These are phyloP conservation scores for Leccinum rimulosum DNA, from an alignment of 768 basidiomycete species.

Conservation along the genomic window DNA sequence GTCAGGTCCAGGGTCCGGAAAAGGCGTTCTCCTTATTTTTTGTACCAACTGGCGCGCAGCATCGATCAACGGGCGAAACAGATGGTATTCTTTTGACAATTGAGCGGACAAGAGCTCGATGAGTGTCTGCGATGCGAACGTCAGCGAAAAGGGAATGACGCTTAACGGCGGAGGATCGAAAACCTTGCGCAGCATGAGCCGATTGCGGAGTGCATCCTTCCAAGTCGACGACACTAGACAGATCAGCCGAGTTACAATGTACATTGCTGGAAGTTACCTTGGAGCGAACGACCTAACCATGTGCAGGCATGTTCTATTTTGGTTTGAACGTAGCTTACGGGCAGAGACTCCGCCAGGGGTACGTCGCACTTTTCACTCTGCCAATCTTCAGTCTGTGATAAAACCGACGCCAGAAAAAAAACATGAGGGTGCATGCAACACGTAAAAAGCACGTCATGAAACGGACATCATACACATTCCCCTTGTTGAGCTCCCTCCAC, in stretches of 20 bases:
- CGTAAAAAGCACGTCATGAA: constrained; percentile 13
- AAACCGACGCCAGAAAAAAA: constrained; percentile 7
- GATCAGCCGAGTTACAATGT: constrained; percentile 5
- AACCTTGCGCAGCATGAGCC: constrained; percentile 62
- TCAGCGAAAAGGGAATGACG: constrained; percentile 3
- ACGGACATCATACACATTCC: constrained; percentile 75
- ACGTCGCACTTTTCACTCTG: constrained; percentile 88
- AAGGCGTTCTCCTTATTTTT: constrained; percentile 24
- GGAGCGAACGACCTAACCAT: constrained; percentile 53
- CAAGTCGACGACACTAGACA: constrained; percentile 45
- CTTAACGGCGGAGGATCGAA: neutral
- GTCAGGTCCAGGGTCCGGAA: constrained; percentile 35
- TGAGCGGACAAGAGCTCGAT: constrained; percentile 28
- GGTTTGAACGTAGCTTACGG: constrained; percentile 49
- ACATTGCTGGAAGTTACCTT: constrained; percentile 33
- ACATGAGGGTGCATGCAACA: constrained; percentile 10
- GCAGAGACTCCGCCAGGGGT: constrained; percentile 62
- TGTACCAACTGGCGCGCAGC: constrained; percentile 18
- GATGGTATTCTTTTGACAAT: constrained; percentile 25
- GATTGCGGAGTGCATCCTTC: constrained; percentile 49
- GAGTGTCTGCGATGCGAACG: constrained; percentile 15
- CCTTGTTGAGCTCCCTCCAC: constrained; percentile 80
- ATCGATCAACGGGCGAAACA: constrained; percentile 16
- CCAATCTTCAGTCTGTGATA: constrained; percentile 76
- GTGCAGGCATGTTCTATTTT: constrained; percentile 57